A percentile compares a stretch with the other conserved stretches of the same genome.
These are phyloP conservation scores for Raddia distichophylla DNA, from an alignment of 176 grass and related monocot genomes.

Conservation along the genomic window DNA sequence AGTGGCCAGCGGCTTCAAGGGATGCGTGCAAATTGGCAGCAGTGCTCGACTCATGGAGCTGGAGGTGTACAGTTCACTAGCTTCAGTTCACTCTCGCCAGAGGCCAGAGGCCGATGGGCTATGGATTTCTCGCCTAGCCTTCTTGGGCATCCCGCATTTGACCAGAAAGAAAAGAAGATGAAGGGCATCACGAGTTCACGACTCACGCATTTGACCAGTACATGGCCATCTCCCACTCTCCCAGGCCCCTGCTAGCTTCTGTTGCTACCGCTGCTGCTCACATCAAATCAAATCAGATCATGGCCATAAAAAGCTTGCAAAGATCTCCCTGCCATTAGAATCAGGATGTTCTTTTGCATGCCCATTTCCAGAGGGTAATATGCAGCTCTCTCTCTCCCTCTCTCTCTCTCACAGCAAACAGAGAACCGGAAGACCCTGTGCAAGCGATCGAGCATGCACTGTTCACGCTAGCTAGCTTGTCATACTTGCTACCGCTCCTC, in stretches of 20 bases:
- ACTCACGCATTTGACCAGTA: conserved; percentile 19
- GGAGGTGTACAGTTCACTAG: too few relatives aligned
- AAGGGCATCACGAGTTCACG: not conserved
- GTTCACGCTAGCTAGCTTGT: not conserved
- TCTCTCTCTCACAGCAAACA: not conserved
- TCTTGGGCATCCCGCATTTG: too few relatives aligned
- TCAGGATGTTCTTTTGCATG: not conserved
- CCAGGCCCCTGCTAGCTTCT: not conserved
- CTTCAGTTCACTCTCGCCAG: too few relatives aligned
- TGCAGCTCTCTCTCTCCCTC: not conserved
- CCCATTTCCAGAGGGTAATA: conserved; percentile 11
- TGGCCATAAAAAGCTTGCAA: conserved; percentile 31
- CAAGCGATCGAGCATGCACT: not conserved
- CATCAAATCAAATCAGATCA: conserved; percentile 50
- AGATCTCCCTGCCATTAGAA: not conserved
- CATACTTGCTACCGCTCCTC: conserved; percentile 16
- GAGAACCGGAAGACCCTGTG: not conserved
- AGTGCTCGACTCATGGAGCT: too few relatives aligned
- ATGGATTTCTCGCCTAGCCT: too few relatives aligned
- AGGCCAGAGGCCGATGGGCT: too few relatives aligned
- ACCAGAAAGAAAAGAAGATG: not conserved
- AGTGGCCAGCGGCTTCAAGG: not conserved
- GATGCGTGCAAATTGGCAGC: too few relatives aligned
- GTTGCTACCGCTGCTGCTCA: not conserved
- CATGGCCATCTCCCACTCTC: conserved; percentile 22